Conservation (phyloP, 2,329 filamentous ascomycete species). For the Shiraia bambusicola region DNA sequence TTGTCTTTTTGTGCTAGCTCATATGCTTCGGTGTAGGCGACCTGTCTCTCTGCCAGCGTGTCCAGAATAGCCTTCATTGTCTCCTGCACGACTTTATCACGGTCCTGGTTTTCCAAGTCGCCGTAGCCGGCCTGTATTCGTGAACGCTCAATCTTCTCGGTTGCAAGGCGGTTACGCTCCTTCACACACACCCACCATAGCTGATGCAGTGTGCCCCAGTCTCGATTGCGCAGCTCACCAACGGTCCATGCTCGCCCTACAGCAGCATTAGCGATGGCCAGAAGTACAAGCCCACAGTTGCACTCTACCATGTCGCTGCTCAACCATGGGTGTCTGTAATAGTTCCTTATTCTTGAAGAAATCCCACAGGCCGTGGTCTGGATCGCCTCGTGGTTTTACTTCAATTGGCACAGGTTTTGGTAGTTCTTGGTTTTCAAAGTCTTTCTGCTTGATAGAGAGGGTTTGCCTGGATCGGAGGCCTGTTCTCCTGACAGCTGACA, state of each 20-base stretch:
- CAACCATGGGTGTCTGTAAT: slow-evolving; percentile 72
- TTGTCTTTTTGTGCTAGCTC: slow-evolving; percentile 60
- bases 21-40: slow-evolving; percentile 79
- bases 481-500: slow-evolving; percentile 77
- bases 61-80: slow-evolving; percentile 86
- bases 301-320: slow-evolving; percentile 64
- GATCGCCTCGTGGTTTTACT: slow-evolving; percentile 63
- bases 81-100: slow-evolving; percentile 67
- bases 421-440: slow-evolving; percentile 50
- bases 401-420: slow-evolving; percentile 69
- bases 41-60: slow-evolving; percentile 81
- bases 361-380: slow-evolving; percentile 84
- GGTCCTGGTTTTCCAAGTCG: slow-evolving; percentile 62
- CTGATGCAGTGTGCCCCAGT: slow-evolving; percentile 88
- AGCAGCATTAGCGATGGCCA: slow-evolving; percentile 5
- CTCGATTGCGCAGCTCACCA: slow-evolving; percentile 83
- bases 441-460: slow-evolving; percentile 71
- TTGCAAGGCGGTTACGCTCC: slow-evolving; percentile 87
- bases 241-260: slow-evolving; percentile 77
- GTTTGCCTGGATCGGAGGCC: slow-evolving; percentile 66
- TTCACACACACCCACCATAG: slow-evolving; percentile 94
- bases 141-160: slow-evolving; percentile 68
- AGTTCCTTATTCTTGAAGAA: slow-evolving; percentile 76
- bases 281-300: not conserved
- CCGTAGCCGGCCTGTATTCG: slow-evolving; percentile 73